Base-by-base conservation (phyloP, 306 rosid species). In the Mucuna pruriens region DNA sequence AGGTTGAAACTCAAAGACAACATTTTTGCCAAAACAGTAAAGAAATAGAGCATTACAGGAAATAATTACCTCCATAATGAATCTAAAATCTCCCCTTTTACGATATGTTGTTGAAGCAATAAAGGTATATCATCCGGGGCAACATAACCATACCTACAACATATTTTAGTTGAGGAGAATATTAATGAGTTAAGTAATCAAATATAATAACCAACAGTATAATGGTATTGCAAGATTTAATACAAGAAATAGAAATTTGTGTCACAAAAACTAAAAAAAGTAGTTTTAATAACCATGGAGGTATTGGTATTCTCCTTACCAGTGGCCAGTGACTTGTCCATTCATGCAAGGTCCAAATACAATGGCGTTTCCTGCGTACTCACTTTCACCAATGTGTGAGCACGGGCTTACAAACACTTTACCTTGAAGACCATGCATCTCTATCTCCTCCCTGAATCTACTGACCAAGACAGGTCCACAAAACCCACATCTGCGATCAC, bases 401-500 rank as follows among this genome's bases (percentile, higher is more conserved):
- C 99, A 95, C 49, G 99, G 97, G 71, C 96, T 95, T 74, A 95
- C 97, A 61, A 95, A 90, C 51, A 91, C 93, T 91, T 90, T 91
- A 62, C 86, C 88, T 54, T 86, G 91, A 38, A 95, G 97, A 84
- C 95, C 87, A 40, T 76, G 88, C 8, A 79, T 73, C 58, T 91
- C 95, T 78, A 91, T 87, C 84, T 91, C 99, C 36, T 91, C 97
- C 81, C 87, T 88, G 85, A 95, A 95, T 84, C 90, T 88, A 82
- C 73, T 82, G 80, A 95, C 81, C 84, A 95, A 84, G 55, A 87
- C 95, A 36, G 99, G 99, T 36, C 99, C 97, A 82, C 99, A 95
- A 65, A 91, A 92, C 36, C 99, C 99, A 65, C 99, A 93, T 63
- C 97, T 94, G 16, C 97, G 97, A 88, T 95, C 99, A 34, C 94